phyloP scores from a whole-genome alignment of 495 filamentous ascomycete species.

The Talaromyces borbonicus region DNA sequence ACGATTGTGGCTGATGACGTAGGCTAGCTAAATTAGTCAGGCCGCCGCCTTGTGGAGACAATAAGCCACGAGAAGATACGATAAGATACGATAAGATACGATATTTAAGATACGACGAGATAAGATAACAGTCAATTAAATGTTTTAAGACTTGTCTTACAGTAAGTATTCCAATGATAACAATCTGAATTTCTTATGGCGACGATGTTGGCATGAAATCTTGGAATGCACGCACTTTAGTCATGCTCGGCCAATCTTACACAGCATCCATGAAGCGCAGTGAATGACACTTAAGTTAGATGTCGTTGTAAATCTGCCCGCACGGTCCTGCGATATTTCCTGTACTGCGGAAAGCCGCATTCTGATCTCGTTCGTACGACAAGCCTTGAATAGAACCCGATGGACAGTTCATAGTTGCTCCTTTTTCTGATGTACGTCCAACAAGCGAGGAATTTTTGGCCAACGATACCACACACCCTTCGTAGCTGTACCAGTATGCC shows the following conservation, averaged over 20 bases:
- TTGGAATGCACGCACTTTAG: too few species aligned
- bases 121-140: not conserved
- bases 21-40: too few species aligned
- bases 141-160: not conserved
- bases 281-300: too few species aligned
- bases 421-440: conserved; percentile 5
- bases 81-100: too few species aligned
- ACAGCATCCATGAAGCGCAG: too few species aligned
- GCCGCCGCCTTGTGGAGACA: too few species aligned
- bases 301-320: conserved; percentile 11
- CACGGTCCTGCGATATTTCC: conserved; percentile 15
- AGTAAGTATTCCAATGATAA: not conserved
- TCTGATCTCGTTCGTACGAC: conserved; percentile 10
- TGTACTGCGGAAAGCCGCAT: conserved; percentile 12
- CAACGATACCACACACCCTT: conserved; percentile 13
- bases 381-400: conserved; percentile 9
- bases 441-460: conserved; percentile 1
- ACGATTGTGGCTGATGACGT: conserved; percentile 2
- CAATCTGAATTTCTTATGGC: too few species aligned
- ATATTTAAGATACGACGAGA: not conserved
- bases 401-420: conserved; percentile 10
- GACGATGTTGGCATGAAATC: too few species aligned
- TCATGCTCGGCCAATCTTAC: too few species aligned
- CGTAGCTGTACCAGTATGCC: conserved; percentile 14
- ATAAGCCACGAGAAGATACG: too few species aligned